Evolutionary conservation across 2,329 filamentous ascomycete genomes (phyloP), one percentile per base, ranked within the genome.

Genomic region (Alternaria longipes): DNA sequence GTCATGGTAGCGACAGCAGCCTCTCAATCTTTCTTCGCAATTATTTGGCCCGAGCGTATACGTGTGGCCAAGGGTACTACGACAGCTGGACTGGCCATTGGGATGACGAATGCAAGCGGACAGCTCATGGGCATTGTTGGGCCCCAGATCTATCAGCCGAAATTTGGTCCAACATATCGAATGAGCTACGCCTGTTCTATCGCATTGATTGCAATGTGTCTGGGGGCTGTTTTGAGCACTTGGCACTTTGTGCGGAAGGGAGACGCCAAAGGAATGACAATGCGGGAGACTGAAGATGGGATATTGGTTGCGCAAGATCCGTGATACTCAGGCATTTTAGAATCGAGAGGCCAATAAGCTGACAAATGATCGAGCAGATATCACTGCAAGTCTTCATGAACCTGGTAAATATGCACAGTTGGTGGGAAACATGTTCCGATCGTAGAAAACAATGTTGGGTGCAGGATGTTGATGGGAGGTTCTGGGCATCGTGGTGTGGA

Each of bases 11-110:
- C 79, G 4, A 79, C 78, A 3, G 76, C 79, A 0, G 79, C 76
- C 5, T 78, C 77, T 0, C 75, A 78, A 28, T 77, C 75, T 8
- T 79, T 81, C 57, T 79, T 78, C 56, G 75, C 79, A 1, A 77
- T 81, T 45, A 68, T 81, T 8, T 81, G 78, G 79, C 80, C 79
- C 8, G 79, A 81, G 53, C 71, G 79, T 6, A 81, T 81, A 36
- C 71, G 79, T 24, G 78, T 77, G 4, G 77, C 78, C 5, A 73
- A 74, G 46, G 79, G 79, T 6, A 81, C 79, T 0, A 80, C 79
- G 6, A 76, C 74, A 14, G 78, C 79, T 6, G 79, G 73, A 3
- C 60, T 81, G 14, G 76, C 77, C 3, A 81, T 81, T 49, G 78
- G 78, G 2, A 58, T 79, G 7, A 80, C 78, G 5, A 80, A 79